These are phyloP conservation scores for Lactifluus hygrophoroides DNA, from an alignment of 768 basidiomycete species.

Conservation along the genomic window DNA sequence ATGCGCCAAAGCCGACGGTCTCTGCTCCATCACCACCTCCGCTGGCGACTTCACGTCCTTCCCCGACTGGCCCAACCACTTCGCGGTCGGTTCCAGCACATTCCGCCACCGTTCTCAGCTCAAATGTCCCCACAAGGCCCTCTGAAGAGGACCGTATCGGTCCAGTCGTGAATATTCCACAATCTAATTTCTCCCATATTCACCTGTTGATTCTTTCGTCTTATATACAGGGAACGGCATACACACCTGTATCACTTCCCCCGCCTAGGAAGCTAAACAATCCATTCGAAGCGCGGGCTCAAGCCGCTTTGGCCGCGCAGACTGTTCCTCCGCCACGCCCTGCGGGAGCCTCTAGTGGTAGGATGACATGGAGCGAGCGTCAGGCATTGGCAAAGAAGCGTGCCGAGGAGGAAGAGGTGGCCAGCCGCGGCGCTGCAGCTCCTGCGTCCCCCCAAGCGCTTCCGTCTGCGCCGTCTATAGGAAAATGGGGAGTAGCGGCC, in stretches of 20 bases:
- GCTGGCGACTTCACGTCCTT: constrained; percentile 31
- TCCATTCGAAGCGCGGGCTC: constrained; percentile 50
- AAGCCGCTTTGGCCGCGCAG: constrained; percentile 19
- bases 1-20: constrained; percentile 36
- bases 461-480: constrained; percentile 6
- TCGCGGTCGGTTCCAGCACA: constrained; percentile 26
- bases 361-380: constrained; percentile 89
- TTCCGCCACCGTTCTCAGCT: constrained; percentile 34
- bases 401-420: constrained; percentile 64
- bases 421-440: constrained; percentile 37
- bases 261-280: constrained; percentile 85
- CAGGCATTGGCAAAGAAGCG: constrained; percentile 89
- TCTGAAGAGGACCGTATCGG: constrained; percentile 74
- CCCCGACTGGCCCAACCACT: constrained; percentile 27
- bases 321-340: constrained; percentile 24
- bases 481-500: constrained; percentile 29
- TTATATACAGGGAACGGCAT: constrained; percentile 55
- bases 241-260: constrained; percentile 78
- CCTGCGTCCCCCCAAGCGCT: constrained; percentile 15
- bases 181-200: neutral
- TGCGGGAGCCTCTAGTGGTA: constrained; percentile 43
- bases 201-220: neutral
- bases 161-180: constrained; percentile 39
- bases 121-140: constrained; percentile 54
- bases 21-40: constrained; percentile 28